Evolutionary conservation across 768 basidiomycete genomes (phyloP).

Genomic region (Pisolithus orientalis): DNA sequence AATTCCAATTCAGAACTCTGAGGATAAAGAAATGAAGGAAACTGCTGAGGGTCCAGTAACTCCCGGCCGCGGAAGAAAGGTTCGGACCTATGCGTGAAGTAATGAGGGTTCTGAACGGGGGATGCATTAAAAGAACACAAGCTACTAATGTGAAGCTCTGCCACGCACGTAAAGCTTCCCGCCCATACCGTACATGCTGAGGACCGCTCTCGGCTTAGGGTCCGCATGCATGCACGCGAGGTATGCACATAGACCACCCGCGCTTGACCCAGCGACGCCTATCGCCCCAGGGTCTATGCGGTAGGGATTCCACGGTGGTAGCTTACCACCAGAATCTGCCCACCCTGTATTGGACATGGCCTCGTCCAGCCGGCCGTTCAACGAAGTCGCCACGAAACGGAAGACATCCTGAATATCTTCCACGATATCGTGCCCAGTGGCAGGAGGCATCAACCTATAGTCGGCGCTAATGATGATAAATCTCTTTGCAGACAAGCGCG

Average conservation of each 20-base stretch:
- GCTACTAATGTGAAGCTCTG: neutral
- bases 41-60: conserved; percentile 43
- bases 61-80: conserved; percentile 53
- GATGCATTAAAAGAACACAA: neutral
- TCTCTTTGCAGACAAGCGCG: conserved; percentile 40
- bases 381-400: conserved; percentile 32
- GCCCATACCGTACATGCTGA: conserved; percentile 61
- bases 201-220: conserved; percentile 48
- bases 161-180: conserved; percentile 44
- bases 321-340: neutral
- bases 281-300: conserved; percentile 39
- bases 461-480: conserved; percentile 58
- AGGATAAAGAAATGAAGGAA: conserved; percentile 43
- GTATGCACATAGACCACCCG: conserved; percentile 60
- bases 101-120: conserved; percentile 40
- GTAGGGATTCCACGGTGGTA: conserved; percentile 11
- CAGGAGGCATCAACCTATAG: conserved; percentile 47
- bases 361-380: conserved; percentile 9
- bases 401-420: conserved; percentile 55
- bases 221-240: conserved; percentile 48
- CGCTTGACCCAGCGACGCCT: conserved; percentile 51
- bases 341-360: neutral
- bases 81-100: conserved; percentile 39
- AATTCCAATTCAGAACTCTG: conserved; percentile 18
- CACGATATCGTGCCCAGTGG: conserved; percentile 51